Evolutionary conservation across 805 yeast species (phyloP).

Genomic region (Torulaspora quercuum): DNA sequence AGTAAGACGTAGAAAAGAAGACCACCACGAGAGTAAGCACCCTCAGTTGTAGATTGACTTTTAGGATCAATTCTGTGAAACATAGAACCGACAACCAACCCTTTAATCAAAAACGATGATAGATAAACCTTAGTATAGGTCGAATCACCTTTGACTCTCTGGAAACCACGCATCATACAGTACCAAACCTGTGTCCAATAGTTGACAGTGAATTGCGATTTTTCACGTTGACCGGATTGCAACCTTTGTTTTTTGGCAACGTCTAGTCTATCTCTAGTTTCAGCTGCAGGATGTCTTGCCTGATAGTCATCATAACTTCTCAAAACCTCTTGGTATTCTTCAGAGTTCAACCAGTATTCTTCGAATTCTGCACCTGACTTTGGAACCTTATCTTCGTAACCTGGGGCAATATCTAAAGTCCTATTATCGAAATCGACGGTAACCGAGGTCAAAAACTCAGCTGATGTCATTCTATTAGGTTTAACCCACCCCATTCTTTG

Average conservation of each 20-base stretch:
- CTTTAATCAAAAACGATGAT: conserved; percentile 52
- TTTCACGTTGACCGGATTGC: conserved; percentile 39
- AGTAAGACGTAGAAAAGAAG: conserved; percentile 57
- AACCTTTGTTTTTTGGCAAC: conserved; percentile 43
- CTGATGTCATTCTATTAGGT: conserved; percentile 62
- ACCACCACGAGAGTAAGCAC: conserved; percentile 63
- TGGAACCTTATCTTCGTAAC: conserved; percentile 52
- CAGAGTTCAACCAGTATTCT: conserved; percentile 55
- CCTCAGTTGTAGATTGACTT: conserved; percentile 44
- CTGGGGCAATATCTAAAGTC: conserved; percentile 42
- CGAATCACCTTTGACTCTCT: conserved; percentile 54
- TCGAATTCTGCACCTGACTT: conserved; percentile 56
- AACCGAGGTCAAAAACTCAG: conserved; percentile 63
- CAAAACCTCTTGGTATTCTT: conserved; percentile 45
- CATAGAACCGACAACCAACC: conserved; percentile 58
- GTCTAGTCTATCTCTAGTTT: conserved; percentile 40
- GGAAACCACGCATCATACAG: conserved; percentile 52
- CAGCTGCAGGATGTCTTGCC: conserved; percentile 42
- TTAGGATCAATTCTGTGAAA: conserved; percentile 47
- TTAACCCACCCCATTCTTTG: conserved; percentile 59
- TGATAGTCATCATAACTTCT: conserved; percentile 42
- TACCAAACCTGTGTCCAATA: conserved; percentile 50
- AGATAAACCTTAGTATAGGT: conserved; percentile 51
- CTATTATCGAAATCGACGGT: conserved; percentile 62
- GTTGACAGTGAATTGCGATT: conserved; percentile 44